Evolutionary conservation across 2,329 filamentous ascomycete genomes (phyloP), one percentile per base, ranked within the genome.

Genomic region (Nemania sp.): DNA sequence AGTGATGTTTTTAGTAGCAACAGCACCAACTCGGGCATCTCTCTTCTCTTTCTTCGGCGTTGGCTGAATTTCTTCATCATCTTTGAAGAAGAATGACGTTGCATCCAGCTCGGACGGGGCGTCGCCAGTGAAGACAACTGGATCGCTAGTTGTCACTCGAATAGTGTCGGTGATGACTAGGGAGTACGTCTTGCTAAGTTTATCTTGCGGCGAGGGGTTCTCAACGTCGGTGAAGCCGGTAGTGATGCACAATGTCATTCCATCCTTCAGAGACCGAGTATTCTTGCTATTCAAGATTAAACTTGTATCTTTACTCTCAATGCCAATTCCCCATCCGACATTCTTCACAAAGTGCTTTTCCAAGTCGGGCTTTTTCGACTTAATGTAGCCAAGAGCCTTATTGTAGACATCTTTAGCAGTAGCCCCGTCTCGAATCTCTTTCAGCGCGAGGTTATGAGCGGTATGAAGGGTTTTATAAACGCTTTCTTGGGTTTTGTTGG

Each of bases 31-130:
- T 51, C 92, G 89, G 0, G 89, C 85, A 74, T 96, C 92, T 80
- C 91, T 93, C 86, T 96, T 97, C 74, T 94, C 90, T 81, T 97
- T 97, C 73, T 96, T 97, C n/a, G 93, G 92, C 10, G 92, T 88
- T 35, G 93, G 92, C 79, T 93, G 90, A 70, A 93, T 89, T 73
- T 97, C 93, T 77, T 97, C 93, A 69, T 97, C 94, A 73, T 98
- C 95, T 78, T 97, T 97, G 85, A 99, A 99, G 82, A 98, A 98
- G 85, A 99, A 99, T 0, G 95, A 97, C 45, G 95, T 95, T 3
- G 94, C 94, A 76, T 98, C 96, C 67, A 97, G 89, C 77, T 97
- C 95, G 29, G 93, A 92, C 1, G 94, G 90, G 0, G 95, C 94
- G 77, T 98, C 94, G 67, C 93, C 94, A 20, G 96, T 99, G 82